Conservation (phyloP, 129 eudicot species). For the Heracleum sosnowskyi region DNA sequence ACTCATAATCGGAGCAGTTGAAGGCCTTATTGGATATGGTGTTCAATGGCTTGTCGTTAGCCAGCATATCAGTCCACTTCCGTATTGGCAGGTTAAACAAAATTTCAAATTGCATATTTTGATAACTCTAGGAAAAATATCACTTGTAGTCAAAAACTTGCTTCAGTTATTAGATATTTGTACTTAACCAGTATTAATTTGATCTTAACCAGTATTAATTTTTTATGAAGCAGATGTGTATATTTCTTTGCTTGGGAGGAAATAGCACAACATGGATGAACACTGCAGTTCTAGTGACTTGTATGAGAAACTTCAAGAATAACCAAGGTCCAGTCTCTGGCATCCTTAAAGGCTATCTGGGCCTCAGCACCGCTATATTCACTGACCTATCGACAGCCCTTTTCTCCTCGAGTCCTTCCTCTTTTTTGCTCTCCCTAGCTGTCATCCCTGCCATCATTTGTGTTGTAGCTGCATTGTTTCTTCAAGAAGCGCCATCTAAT, state of each 20-base stretch:
- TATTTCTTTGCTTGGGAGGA: conserved; percentile 93
- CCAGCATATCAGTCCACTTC: conserved; percentile 61
- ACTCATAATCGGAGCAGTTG: conserved; percentile 71
- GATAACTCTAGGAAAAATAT: not conserved
- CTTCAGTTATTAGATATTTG: not conserved
- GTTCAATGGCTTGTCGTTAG: conserved; percentile 96
- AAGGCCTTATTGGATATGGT: conserved; percentile 87
- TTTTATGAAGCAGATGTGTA: conserved; percentile 57
- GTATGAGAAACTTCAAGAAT: conserved; percentile 82
- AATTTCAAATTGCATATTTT: not conserved
- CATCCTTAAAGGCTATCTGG: conserved; percentile 84
- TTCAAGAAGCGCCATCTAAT: conserved; percentile 69
- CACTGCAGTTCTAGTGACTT: conserved; percentile 84
- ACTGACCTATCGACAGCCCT: conserved; percentile 77
- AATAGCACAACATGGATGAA: conserved; percentile 99
- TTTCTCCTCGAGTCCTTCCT: conserved; percentile 58
- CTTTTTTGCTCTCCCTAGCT: conserved; percentile 58
- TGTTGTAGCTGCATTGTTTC: conserved; percentile 63
- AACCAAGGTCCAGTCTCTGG: conserved; percentile 95
- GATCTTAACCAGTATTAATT: not conserved
- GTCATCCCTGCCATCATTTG: conserved; percentile 59
- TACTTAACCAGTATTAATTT: not conserved
- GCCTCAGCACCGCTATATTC: conserved; percentile 89
- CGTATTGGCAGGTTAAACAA: conserved; percentile 71
- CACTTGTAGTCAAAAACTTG: not conserved